These are phyloP conservation scores for Monilinia vaccinii-corymbosi DNA, from an alignment of 2,329 filamentous ascomycete species.

Conservation along the genomic window DNA sequence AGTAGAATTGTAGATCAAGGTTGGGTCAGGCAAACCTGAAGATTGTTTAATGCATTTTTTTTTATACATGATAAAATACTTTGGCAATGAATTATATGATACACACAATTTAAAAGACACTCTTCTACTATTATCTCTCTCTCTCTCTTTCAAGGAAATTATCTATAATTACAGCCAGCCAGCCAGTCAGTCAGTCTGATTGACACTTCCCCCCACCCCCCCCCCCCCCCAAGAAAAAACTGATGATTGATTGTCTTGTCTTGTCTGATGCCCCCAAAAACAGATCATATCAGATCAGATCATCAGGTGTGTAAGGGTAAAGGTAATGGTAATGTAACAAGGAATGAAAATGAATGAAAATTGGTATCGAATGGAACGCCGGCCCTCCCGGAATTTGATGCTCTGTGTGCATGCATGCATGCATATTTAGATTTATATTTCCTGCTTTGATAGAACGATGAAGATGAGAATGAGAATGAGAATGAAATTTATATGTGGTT, in stretches of 20 bases:
- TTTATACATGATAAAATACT: too few relatives aligned
- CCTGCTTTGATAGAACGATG: background rate
- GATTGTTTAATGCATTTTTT: background rate
- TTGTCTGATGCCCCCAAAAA: too few relatives aligned
- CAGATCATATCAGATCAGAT: too few relatives aligned
- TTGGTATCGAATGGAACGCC: constrained; percentile 20
- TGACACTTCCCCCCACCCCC: background rate
- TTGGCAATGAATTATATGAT: background rate
- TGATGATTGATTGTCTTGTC: constrained; percentile 6
- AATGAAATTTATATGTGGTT: background rate
- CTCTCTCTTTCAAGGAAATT: background rate
- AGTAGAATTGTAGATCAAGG: background rate
- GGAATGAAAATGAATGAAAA: constrained; percentile 4
- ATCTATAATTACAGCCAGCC: background rate
- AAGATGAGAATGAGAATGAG: too few relatives aligned
- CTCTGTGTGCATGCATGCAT: background rate
- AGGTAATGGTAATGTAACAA: too few relatives aligned
- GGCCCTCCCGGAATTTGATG: constrained; percentile 3
- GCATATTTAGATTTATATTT: too few relatives aligned
- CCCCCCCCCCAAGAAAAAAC: constrained; percentile 12
- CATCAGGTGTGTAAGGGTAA: background rate
- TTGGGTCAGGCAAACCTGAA: background rate
- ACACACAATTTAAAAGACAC: background rate
- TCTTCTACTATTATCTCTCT: background rate
- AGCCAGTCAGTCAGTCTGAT: background rate